Conservation (phyloP, 169 alveolate genomes). For the Babesia sp. region DNA sequence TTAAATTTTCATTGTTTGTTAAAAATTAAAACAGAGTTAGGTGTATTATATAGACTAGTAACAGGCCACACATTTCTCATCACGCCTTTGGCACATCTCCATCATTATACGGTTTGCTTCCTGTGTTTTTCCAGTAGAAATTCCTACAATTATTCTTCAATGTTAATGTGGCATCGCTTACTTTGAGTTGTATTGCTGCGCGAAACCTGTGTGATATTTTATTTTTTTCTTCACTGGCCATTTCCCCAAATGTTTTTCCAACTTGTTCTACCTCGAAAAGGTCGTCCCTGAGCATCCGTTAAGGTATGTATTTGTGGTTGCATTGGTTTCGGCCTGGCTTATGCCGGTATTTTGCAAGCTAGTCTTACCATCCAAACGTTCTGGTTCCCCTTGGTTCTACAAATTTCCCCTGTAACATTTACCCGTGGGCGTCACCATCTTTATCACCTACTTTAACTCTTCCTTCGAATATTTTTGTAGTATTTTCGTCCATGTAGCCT, state of each 20-base stretch:
- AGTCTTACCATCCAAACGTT: slow-evolving; percentile 53
- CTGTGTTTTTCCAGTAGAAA: slow-evolving; percentile 28
- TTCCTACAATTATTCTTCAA: slow-evolving; percentile 9
- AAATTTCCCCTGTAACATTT: slow-evolving; percentile 33
- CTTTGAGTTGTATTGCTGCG: slow-evolving; percentile 58
- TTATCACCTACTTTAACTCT: slow-evolving; percentile 7
- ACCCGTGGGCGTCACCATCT: no score
- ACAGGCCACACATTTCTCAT: slow-evolving; percentile 3
- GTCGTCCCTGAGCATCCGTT: slow-evolving; percentile 24
- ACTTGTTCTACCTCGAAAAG: slow-evolving; percentile 36
- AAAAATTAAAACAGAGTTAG: not conserved
- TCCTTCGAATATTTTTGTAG: slow-evolving; percentile 37
- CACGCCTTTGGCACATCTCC: not conserved
- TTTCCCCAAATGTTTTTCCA: slow-evolving; percentile 45
- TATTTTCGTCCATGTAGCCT: slow-evolving; percentile 51
- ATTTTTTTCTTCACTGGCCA: slow-evolving; percentile 47
- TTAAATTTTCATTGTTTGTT: not conserved
- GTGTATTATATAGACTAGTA: not conserved
- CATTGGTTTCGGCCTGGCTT: not conserved
- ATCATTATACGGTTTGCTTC: not conserved
- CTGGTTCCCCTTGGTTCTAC: slow-evolving; percentile 55
- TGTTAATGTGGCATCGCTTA: not conserved
- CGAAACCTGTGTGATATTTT: slow-evolving; percentile 50
- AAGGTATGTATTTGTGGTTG: not conserved
- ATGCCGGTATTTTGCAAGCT: not conserved